Evolutionary conservation across 2,329 filamentous ascomycete species (phyloP).

Genomic region (Samsoniella hepiali): DNA sequence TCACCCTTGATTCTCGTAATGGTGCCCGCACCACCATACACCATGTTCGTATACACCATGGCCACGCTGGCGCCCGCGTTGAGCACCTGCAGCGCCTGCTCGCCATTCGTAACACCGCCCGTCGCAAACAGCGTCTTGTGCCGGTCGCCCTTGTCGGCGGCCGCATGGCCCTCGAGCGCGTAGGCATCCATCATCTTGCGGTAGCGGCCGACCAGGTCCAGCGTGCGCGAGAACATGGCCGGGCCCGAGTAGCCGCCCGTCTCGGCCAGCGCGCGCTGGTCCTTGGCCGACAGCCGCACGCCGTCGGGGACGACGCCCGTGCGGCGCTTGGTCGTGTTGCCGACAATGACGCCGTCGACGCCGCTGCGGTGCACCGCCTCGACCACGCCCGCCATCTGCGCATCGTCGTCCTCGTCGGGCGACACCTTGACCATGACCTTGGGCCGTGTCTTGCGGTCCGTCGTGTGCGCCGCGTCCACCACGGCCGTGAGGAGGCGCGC

Average conservation of each 20-base stretch:
- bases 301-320: conserved; percentile 66
- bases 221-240: conserved; percentile 77
- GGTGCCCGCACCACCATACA: conserved; percentile 63
- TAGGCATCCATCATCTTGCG: conserved; percentile 61
- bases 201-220: conserved; percentile 77
- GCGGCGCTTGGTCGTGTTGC: conserved; percentile 90
- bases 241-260: conserved; percentile 89
- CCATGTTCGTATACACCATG: conserved; percentile 81
- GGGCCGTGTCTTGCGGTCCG: conserved; percentile 64
- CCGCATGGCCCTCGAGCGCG: conserved; percentile 30
- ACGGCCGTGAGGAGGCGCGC: conserved; percentile 78
- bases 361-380: conserved; percentile 78
- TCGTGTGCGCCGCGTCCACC: conserved; percentile 69
- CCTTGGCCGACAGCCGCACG: conserved; percentile 60
- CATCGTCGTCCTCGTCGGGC: conserved; percentile 84
- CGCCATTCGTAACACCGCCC: conserved; percentile 85
- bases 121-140: conserved; percentile 89
- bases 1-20: conserved; percentile 63
- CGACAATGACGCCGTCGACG: conserved; percentile 93
- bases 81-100: conserved; percentile 76
- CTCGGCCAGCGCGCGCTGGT: conserved; percentile 67
- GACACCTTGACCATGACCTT: conserved; percentile 96
- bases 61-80: conserved; percentile 88
- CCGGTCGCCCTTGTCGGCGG: conserved; percentile 33
- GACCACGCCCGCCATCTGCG: conserved; percentile 84